Evolutionary conservation across 345 rosid species (phyloP).

Genomic region (Camelina laxa): DNA sequence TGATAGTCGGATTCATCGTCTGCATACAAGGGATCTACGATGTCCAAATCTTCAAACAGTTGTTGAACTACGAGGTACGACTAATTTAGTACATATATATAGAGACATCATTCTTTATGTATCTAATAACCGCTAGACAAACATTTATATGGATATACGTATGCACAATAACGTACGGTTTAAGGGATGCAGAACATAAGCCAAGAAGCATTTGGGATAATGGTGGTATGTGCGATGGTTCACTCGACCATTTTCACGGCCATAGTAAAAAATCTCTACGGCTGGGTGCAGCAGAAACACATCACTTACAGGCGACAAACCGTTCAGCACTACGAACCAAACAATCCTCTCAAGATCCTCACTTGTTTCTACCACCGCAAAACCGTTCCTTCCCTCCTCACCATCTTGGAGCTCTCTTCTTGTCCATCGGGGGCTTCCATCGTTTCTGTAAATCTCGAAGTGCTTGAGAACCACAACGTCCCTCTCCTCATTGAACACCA

Average conservation of each 20-base stretch:
- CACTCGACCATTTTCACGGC: conserved; percentile 34
- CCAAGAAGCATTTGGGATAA: conserved; percentile 37
- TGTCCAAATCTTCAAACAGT: conserved; percentile 35
- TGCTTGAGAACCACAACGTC: conserved; percentile 28
- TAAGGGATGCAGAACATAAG: conserved; percentile 33
- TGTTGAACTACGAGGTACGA: conserved; percentile 24
- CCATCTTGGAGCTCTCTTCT: conserved; percentile 40
- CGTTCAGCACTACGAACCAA: conserved; percentile 26
- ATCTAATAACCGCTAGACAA: too few relatives aligned
- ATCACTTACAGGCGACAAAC: conserved; percentile 37
- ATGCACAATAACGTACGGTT: too few relatives aligned
- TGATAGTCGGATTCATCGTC: conserved; percentile 42
- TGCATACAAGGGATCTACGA: conserved; percentile 49
- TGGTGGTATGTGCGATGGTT: conserved; percentile 34
- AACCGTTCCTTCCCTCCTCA: conserved; percentile 40
- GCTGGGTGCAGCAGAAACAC: conserved; percentile 43
- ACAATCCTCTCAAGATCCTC: conserved; percentile 40
- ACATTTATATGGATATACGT: too few relatives aligned
- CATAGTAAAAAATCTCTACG: conserved; percentile 36
- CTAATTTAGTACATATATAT: neutral
- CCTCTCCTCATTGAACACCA: conserved; percentile 28
- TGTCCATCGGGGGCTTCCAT: conserved; percentile 31
- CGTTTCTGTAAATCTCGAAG: conserved; percentile 43
- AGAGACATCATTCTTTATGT: neutral
- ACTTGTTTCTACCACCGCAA: conserved; percentile 43